A percentile compares a stretch with the other conserved stretches of the same genome.
These are phyloP conservation scores for Trichosporon ovoides DNA, from an alignment of 1,284 basidiomycete species.

Conservation along the genomic window DNA sequence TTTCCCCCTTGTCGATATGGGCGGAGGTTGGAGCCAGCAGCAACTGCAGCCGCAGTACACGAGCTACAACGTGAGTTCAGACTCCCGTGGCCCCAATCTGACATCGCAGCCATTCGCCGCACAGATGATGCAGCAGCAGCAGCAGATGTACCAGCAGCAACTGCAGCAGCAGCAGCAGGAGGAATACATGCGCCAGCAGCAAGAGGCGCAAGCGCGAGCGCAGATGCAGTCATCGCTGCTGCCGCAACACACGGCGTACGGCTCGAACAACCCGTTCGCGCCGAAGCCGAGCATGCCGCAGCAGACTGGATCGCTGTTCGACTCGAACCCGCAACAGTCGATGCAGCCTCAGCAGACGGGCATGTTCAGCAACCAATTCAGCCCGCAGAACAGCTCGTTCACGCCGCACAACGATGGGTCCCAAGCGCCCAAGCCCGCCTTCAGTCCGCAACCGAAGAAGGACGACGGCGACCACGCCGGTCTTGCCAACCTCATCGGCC, in stretches of 20 bases:
- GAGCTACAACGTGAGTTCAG: constrained; percentile 46
- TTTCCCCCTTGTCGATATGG: constrained; percentile 62
- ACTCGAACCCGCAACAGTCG: constrained; percentile 8
- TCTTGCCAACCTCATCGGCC: constrained; percentile 74
- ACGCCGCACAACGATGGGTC: constrained; percentile 18
- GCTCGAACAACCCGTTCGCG: constrained; percentile 93
- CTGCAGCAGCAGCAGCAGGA: constrained; percentile 50
- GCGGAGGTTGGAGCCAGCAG: constrained; percentile 41
- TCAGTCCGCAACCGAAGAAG: constrained; percentile 35
- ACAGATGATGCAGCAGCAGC: constrained; percentile 49
- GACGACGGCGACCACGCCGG: constrained; percentile 67
- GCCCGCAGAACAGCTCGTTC: constrained; percentile 7
- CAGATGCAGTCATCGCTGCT: constrained; percentile 51
- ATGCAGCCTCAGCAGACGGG: not conserved
- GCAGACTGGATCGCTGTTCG: constrained; percentile 45
- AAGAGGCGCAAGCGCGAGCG: constrained; percentile 58
- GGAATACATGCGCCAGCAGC: constrained; percentile 49
- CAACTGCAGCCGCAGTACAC: constrained; percentile 60
- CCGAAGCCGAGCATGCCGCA: constrained; percentile 39
- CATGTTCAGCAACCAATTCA: constrained; percentile 12
- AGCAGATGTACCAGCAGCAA: constrained; percentile 55
- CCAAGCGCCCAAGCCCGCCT: constrained; percentile 34
- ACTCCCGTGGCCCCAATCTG: not conserved
- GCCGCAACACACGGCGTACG: constrained; percentile 59
- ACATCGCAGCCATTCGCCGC: constrained; percentile 49